A percentile compares a stretch with the other conserved stretches of the same genome.
These are phyloP conservation scores for Kurtzmaniella cleridarum DNA, from an alignment of 805 yeast genomes.

Conservation along the genomic window DNA sequence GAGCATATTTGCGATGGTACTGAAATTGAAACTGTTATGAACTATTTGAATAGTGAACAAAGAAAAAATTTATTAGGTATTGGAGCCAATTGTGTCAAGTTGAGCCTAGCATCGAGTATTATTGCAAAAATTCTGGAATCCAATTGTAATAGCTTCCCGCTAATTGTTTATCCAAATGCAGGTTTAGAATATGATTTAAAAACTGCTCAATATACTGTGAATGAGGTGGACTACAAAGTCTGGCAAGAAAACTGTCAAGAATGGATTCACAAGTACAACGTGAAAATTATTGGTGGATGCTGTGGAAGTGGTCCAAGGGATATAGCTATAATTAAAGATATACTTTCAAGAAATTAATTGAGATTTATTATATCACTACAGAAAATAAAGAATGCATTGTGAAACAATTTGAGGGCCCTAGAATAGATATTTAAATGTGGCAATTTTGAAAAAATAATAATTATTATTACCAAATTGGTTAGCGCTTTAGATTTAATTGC, in stretches of 20 bases:
- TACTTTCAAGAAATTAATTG: background rate
- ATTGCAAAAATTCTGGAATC: constrained; percentile 25
- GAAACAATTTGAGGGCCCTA: too few species aligned
- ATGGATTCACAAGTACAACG: constrained; percentile 38
- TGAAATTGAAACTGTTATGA: constrained; percentile 15
- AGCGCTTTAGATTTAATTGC: too few species aligned
- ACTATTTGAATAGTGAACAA: constrained; percentile 11
- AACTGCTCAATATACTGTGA: constrained; percentile 23
- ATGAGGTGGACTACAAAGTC: constrained; percentile 12
- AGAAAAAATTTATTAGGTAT: constrained; percentile 37
- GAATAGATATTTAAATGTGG: too few species aligned
- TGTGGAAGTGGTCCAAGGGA: constrained; percentile 60
- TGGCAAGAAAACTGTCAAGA: constrained; percentile 36
- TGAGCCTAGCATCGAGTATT: constrained; percentile 34
- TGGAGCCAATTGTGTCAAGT: constrained; percentile 68
- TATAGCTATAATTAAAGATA: constrained; percentile 1
- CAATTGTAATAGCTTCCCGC: constrained; percentile 22
- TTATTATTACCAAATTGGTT: too few species aligned
- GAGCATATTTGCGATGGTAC: constrained; percentile 28
- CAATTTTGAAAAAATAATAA: too few species aligned
- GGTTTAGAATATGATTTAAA: constrained; percentile 59
- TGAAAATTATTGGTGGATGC: constrained; percentile 65
- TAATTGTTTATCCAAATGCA: constrained; percentile 69
- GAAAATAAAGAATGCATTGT: too few species aligned
- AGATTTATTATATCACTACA: too few species aligned